Conservation (phyloP, 73 alveolate genomes). For the Diophrys sp. region DNA sequence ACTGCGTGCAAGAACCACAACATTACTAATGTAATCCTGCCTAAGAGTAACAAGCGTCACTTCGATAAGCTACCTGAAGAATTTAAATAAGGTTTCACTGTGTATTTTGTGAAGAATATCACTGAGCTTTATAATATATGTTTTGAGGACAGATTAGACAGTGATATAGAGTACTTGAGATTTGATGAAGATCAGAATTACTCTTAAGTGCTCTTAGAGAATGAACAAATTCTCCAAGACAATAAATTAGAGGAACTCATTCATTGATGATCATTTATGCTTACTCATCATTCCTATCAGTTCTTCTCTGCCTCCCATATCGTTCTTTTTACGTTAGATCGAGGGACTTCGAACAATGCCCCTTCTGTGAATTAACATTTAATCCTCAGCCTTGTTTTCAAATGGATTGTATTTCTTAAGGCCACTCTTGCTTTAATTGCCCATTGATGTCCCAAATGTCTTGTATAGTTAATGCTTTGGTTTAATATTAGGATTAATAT, state of each 20-base stretch:
- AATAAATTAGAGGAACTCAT: not conserved
- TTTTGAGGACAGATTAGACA: conserved; percentile 20
- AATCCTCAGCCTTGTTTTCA: not conserved
- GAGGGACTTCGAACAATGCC: not conserved
- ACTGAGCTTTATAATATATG: conserved; percentile 39
- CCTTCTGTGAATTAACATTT: not conserved
- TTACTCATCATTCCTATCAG: not conserved
- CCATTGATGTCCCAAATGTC: no score
- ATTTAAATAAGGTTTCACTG: conserved; percentile 54
- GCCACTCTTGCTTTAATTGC: no score
- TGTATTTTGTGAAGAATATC: conserved; percentile 50
- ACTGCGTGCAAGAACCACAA: conserved; percentile 68
- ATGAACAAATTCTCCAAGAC: not conserved
- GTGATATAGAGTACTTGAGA: not conserved
- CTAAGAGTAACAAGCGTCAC: conserved; percentile 41
- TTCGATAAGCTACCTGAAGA: conserved; percentile 50
- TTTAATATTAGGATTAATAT: no score
- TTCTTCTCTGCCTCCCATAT: not conserved
- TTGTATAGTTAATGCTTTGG: no score
- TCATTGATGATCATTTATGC: not conserved
- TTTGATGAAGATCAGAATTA: conserved; percentile 13
- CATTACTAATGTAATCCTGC: conserved; percentile 49
- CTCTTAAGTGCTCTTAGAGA: not conserved
- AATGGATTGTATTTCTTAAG: not conserved
- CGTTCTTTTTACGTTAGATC: not conserved